Percentiles rank a stretch among this genome's conserved stretches.
These are phyloP conservation scores for Strobilomyces confusus DNA, from an alignment of 768 basidiomycete genomes.

Conservation along the genomic window DNA sequence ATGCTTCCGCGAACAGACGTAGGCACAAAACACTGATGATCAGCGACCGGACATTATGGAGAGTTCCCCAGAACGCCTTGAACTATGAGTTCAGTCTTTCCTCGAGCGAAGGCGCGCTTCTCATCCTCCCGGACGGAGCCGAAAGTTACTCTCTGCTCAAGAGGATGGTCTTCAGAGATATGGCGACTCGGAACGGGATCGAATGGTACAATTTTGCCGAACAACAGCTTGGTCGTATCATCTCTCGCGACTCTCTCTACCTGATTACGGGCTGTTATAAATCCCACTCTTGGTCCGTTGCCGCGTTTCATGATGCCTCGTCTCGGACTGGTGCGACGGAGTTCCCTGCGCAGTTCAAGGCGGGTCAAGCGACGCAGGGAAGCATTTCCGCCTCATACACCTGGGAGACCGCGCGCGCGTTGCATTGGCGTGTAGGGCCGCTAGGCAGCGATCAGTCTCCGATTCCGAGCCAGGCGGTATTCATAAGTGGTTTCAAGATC, in stretches of 20 bases:
- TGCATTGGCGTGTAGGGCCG: slow-evolving; percentile 8
- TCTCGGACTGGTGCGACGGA: background rate
- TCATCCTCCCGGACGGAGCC: slow-evolving; percentile 19
- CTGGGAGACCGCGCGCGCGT: slow-evolving; percentile 10
- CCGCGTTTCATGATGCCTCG: slow-evolving; percentile 8
- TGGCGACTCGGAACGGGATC: slow-evolving; percentile 17
- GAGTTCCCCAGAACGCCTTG: background rate
- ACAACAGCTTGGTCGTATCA: slow-evolving; percentile 9
- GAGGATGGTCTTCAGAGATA: slow-evolving; percentile 14
- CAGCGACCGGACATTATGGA: background rate
- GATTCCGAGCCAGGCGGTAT: slow-evolving; percentile 17
- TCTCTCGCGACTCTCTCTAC: slow-evolving; percentile 25
- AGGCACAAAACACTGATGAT: background rate
- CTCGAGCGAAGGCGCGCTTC: slow-evolving; percentile 25
- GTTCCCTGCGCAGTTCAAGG: slow-evolving; percentile 15
- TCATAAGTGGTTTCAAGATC: slow-evolving; percentile 23
- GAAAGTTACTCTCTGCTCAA: slow-evolving; percentile 19
- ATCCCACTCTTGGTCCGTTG: slow-evolving; percentile 26
- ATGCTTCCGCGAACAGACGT: background rate
- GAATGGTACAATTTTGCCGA: slow-evolving; percentile 28
- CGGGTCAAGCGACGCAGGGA: background rate
- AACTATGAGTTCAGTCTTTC: slow-evolving; percentile 11
- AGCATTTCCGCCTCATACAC: slow-evolving; percentile 1
- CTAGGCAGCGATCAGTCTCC: background rate
- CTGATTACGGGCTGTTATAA: slow-evolving; percentile 21